A percentile compares a stretch with the other conserved stretches of the same genome.
These are phyloP conservation scores for Cladosporium sp. DNA, from an alignment of 2,329 filamentous ascomycete species.

Conservation along the genomic window DNA sequence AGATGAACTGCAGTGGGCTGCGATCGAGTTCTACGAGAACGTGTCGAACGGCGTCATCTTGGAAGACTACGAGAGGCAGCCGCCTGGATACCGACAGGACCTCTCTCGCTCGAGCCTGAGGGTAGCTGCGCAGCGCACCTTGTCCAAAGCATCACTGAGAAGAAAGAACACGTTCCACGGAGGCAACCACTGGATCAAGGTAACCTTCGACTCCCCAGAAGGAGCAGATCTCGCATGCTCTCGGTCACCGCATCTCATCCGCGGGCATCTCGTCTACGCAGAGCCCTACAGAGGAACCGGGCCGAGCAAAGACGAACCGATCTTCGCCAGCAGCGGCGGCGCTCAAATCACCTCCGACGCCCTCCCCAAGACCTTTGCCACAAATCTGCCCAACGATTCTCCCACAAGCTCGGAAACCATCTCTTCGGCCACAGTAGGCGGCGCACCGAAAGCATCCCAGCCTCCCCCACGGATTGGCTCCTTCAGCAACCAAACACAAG, in stretches of 20 bases:
- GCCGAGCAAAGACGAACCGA: conserved; percentile 37
- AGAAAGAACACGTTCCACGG: conserved; percentile 77
- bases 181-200: conserved; percentile 80
- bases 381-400: conserved; percentile 26
- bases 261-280: conserved; percentile 43
- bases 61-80: conserved; percentile 85
- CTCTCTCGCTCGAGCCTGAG: conserved; percentile 68
- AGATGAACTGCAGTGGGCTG: conserved; percentile 67
- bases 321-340: conserved; percentile 34
- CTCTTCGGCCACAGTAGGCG: conserved; percentile 6
- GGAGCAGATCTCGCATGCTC: conserved; percentile 44
- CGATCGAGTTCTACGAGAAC: conserved; percentile 80
- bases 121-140: conserved; percentile 58
- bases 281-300: conserved; percentile 42
- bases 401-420: conserved; percentile 29
- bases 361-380: conserved; percentile 26
- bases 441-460: neutral
- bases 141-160: conserved; percentile 66
- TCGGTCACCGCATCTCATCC: conserved; percentile 41
- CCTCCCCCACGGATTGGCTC: conserved; percentile 5
- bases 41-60: conserved; percentile 75
- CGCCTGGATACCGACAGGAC: conserved; percentile 62
- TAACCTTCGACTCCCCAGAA: conserved; percentile 45
- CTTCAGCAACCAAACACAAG: conserved; percentile 1
- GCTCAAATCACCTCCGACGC: conserved; percentile 24